These are phyloP conservation scores for Kazachstania bromeliacearum DNA, from an alignment of 805 yeast genomes.

Conservation along the genomic window DNA sequence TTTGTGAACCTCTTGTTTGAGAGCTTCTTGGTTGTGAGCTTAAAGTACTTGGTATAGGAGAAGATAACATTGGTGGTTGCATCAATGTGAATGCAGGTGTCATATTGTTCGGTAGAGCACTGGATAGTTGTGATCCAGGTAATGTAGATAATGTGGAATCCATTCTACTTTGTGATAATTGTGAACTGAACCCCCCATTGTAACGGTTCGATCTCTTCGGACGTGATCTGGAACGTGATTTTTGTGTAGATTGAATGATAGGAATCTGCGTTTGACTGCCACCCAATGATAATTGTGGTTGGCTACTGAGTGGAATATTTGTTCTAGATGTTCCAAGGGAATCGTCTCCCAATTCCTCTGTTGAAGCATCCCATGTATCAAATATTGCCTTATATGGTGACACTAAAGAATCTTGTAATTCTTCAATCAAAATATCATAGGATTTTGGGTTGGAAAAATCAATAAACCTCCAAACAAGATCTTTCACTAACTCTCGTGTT, in stretches of 20 bases:
- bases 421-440: conserved; percentile 5
- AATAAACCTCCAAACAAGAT: conserved; percentile 11
- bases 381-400: conserved; percentile 12
- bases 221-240: not conserved
- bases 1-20: conserved; percentile 7
- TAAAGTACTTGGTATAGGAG: conserved; percentile 10
- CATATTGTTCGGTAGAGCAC: conserved; percentile 22
- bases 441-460: conserved; percentile 8
- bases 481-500: conserved; percentile 15
- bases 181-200: not conserved
- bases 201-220: not conserved
- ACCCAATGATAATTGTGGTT: conserved; percentile 12
- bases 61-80: conserved; percentile 10
- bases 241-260: conserved; percentile 24
- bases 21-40: conserved; percentile 14
- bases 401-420: conserved; percentile 7
- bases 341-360: conserved; percentile 8
- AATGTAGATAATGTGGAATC: conserved; percentile 2
- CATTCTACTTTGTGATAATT: conserved; percentile 4
- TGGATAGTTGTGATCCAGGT: conserved; percentile 4
- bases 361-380: conserved; percentile 18
- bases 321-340: not conserved
- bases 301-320: conserved; percentile 6
- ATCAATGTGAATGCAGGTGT: conserved; percentile 28
- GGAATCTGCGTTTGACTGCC: conserved; percentile 24